Conservation (phyloP, 441 rosid species). For the Populus hybrid region DNA sequence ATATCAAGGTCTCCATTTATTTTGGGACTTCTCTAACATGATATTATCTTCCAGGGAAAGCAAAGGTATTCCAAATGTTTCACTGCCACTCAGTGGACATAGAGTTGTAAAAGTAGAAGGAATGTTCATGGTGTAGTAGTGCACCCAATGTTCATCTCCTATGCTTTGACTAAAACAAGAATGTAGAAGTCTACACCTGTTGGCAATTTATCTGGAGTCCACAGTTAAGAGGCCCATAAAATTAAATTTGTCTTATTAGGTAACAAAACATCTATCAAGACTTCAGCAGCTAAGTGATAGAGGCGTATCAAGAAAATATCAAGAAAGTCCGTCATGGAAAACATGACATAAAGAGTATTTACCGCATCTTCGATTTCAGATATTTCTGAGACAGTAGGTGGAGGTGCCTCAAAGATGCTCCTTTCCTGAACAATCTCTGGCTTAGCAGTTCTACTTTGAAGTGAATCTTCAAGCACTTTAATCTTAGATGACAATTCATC, state of each 20-base stretch:
- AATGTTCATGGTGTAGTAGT: no score
- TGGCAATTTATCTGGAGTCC: not conserved
- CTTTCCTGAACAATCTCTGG: slow-evolving; percentile 71
- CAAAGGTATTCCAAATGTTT: no score
- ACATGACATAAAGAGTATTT: slow-evolving; percentile 10
- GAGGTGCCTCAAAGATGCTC: slow-evolving; percentile 65
- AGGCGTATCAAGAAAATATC: not conserved
- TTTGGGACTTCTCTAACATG: no score
- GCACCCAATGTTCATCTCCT: not conserved
- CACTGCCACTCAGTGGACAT: no score
- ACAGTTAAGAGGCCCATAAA: not conserved
- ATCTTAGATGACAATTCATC: slow-evolving; percentile 63
- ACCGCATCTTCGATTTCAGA: slow-evolving; percentile 88
- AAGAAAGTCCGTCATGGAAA: not conserved
- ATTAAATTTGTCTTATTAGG: not conserved
- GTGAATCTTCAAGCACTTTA: slow-evolving; percentile 61
- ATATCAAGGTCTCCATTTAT: no score
- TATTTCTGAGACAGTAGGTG: slow-evolving; percentile 74
- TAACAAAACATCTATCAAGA: not conserved
- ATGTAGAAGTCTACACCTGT: not conserved
- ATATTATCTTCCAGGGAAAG: no score
- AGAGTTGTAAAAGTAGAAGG: no score
- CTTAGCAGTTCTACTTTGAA: slow-evolving; percentile 41
- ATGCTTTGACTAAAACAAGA: not conserved
- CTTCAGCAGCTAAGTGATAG: not conserved